These are phyloP conservation scores for Ganoderma lingzhi DNA, from an alignment of 1,284 basidiomycete genomes.

Conservation along the genomic window DNA sequence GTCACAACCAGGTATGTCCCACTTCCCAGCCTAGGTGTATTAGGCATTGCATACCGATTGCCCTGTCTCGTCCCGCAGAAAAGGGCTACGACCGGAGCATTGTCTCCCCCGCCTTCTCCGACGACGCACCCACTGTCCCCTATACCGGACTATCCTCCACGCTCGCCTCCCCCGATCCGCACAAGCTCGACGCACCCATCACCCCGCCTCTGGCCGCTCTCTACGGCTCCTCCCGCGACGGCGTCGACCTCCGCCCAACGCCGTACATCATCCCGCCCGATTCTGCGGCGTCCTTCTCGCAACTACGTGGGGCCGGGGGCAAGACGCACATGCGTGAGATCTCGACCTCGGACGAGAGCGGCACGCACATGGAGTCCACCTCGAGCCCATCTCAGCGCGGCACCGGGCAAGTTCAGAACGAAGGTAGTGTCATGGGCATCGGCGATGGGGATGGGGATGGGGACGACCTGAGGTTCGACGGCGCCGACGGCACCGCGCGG, in stretches of 20 bases:
- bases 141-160: not conserved
- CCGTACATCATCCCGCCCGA: slow-evolving; percentile 1
- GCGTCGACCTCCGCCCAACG: not conserved
- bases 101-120: not conserved
- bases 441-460: not conserved
- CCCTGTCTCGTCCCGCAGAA: not conserved
- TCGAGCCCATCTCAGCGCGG: too few relatives aligned
- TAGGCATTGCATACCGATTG: too few relatives aligned
- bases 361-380: not conserved
- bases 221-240: not conserved
- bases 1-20: not conserved
- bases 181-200: slow-evolving; percentile 29
- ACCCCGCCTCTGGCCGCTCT: slow-evolving; percentile 28
- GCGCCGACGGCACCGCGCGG: too few relatives aligned
- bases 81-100: not conserved
- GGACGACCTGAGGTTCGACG: too few relatives aligned
- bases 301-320: too few relatives aligned
- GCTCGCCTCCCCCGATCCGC: slow-evolving; percentile 33
- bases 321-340: not conserved
- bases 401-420: too few relatives aligned
- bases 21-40: too few relatives aligned
- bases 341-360: not conserved
- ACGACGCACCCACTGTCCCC: too few relatives aligned
- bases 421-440: not conserved
- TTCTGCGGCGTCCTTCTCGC: not conserved